Base-by-base conservation (phyloP, 345 rosid genomes). In the Erysimum cheiranthoides region DNA sequence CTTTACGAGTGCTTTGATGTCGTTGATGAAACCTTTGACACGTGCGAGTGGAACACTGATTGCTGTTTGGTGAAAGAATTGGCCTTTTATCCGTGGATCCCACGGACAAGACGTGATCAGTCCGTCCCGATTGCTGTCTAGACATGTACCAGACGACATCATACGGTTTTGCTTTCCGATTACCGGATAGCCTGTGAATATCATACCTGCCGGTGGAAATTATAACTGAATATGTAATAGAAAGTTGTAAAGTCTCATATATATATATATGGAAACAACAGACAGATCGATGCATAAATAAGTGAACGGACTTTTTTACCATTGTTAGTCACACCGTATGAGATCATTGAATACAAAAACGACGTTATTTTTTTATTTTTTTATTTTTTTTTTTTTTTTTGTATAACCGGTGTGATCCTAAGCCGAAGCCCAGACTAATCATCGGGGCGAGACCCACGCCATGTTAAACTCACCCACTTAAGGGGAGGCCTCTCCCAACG, bases 61-160 rank as follows among this genome's bases (percentile, higher is more conserved):
- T 1, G 91, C 66, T 18, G 86, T 81, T 70, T 90, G 93, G 70
- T 79, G 84, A 53, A 87, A 89, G 73, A 85, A 93, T 65, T 84
- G 82, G 8, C 90, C 86, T 10, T 82, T 87, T 31, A 90, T 62
- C 66, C 92, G 79, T 9, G 90, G 73, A 62, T 90, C 94, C 96
- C 98, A 93, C 8, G 86, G 50, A 68, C 96, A 93, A 0, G 90
- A 78, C 1, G 93, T 90, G 54, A 83, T 58, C 39, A 85, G 2
- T 10, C 66, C 72, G 36, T 93, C 83, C 3, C 60, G 65, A 0
- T 0, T 64, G 30, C 96, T 84, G 34, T 93, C 95, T 1, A 93
- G 87, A 70, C 98, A 90, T 0, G 87, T 66, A 27, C 96, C 96
- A 0, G 93, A 90, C 6, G 96, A 81, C 71, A 90, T 93, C 21